Evolutionary conservation across 768 basidiomycete species (phyloP), one percentile per base, ranked within the genome.

Genomic region (Boletellus ananas): DNA sequence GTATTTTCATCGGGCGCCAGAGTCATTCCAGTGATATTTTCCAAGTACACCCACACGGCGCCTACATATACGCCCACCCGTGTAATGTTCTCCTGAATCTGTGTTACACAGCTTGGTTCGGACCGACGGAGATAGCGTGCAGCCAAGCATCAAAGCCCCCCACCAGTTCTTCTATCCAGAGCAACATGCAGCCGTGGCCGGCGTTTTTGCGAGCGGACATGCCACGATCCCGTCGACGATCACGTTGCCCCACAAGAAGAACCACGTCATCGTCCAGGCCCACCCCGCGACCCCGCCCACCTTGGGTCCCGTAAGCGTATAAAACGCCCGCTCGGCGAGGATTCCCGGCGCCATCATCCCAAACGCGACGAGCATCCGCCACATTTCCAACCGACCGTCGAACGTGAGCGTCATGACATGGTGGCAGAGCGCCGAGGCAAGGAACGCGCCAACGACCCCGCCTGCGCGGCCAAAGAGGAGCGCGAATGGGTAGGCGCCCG

Each of bases 401-500:
- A 81, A 72, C 6, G 76, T 74, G 77, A 77, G 79, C 36, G 79
- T 39, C 13, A 75, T 77, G 12, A 75, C 38, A 50, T 79, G 70
- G 53, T 87, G 85, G 11, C 83, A 59, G 1, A 81, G 40, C 5
- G 72, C 83, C 1, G 84, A 85, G 6, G 75, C 60, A 9, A 78
- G 47, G 61, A 85, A 87, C 5, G 74, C 74, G 8, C 80, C 81
- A 2, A 84, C 38, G 9, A 84, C 65, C 5, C 67, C 70, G 3
- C 78, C 80, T 2, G 61, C 47, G 10, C 75, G 73, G 4, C 84
- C 82, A 21, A 77, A 59, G 9, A 81, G 43, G 35, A 63, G 51
- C 16, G 59, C 59, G n/a, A 63, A 27, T 14, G 70, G 66, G 7
- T 38, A 37, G 6, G 54, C 59, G 13, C 68, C 70, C 23, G 68